Conservation (phyloP, 2,329 filamentous ascomycete species). For the Alternaria gansuensis region DNA sequence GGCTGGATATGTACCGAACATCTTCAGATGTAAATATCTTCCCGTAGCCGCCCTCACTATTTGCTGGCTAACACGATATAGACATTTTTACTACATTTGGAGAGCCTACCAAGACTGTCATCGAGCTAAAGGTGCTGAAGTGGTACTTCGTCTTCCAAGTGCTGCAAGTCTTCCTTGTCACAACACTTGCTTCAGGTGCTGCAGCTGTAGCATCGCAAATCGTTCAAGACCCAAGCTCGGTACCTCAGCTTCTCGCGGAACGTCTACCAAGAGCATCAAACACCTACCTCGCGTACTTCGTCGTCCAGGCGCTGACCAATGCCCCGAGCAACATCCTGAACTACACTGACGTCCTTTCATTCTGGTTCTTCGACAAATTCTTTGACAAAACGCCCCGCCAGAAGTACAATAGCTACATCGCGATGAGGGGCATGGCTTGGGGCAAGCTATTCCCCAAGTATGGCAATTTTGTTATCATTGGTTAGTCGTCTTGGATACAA, state of each 20-base stretch:
- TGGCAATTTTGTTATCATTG: constrained; percentile 54
- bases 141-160: constrained; percentile 92
- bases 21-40: constrained; percentile 74
- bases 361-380: constrained; percentile 76
- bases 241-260: constrained; percentile 71
- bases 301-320: constrained; percentile 86
- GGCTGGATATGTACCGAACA: constrained; percentile 84
- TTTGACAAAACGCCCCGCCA: constrained; percentile 74
- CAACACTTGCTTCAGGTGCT: constrained; percentile 83
- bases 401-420: constrained; percentile 50
- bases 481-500: constrained; percentile 31
- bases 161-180: constrained; percentile 89
- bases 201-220: constrained; percentile 73
- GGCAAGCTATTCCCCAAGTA: constrained; percentile 54
- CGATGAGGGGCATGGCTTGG: constrained; percentile 50
- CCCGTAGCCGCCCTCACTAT: neutral
- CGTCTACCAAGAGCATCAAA: constrained; percentile 87
- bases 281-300: constrained; percentile 95
- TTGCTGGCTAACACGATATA: constrained; percentile 42
- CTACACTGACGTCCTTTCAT: constrained; percentile 75
- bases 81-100: constrained; percentile 82
- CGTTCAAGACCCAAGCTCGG: constrained; percentile 67
- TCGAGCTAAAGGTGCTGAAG: constrained; percentile 90
- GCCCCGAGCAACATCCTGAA: constrained; percentile 79
- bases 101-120: constrained; percentile 77